A percentile compares a stretch with the other conserved stretches of the same genome.
Conservation (phyloP, 129 eudicot genomes). For the Scalesia atractyloides region DNA sequence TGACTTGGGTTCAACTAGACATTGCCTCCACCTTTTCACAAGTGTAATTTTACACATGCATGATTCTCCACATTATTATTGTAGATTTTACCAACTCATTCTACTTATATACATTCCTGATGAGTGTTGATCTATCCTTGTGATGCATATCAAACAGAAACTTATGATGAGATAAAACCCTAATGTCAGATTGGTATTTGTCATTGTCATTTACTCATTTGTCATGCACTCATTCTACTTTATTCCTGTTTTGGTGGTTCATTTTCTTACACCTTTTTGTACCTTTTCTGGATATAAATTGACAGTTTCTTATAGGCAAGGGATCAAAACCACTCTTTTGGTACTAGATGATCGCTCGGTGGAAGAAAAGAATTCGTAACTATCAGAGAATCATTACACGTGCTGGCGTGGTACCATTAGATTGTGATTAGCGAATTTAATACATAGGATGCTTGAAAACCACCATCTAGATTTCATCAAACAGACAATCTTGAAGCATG, state of each 20-base stretch:
- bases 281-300: conserved; percentile 32
- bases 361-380: too few species aligned
- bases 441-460: conserved; percentile 43
- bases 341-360: conserved; percentile 19
- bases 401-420: conserved; percentile 8
- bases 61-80: not conserved
- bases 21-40: too few species aligned
- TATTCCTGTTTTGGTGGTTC: conserved; percentile 22
- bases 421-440: conserved; percentile 9
- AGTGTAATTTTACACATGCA: too few species aligned
- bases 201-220: too few species aligned
- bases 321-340: conserved; percentile 40
- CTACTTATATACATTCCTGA: not conserved
- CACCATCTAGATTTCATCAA: conserved; percentile 46
- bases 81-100: not conserved
- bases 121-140: not conserved
- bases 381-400: not conserved
- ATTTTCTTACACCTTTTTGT: conserved; percentile 14
- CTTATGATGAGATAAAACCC: not conserved
- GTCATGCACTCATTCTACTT: not conserved
- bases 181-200: not conserved
- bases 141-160: not conserved
- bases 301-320: conserved; percentile 47
- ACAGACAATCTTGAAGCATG: conserved; percentile 66
- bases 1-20: too few species aligned